Base-by-base conservation (phyloP, 129 eudicot species). In the Flaveria sonorensis region DNA sequence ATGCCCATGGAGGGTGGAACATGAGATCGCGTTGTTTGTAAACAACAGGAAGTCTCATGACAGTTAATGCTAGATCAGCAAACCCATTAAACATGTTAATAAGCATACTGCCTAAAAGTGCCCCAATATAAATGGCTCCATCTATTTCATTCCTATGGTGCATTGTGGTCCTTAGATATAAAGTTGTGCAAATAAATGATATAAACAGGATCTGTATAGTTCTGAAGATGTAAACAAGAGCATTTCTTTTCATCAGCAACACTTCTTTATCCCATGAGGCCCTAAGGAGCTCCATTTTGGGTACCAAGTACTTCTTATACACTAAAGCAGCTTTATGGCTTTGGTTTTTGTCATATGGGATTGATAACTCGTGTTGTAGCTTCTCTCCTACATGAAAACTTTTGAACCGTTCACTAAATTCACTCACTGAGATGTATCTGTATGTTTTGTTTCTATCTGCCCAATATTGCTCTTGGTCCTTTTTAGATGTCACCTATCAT, bases 381-480 rank as follows among this genome's bases (percentile, higher is more conserved):
- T 85, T 82, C 14, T 83, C 73, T 9, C 98, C 97, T 12, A 71
- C 89, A 45, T 93, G 98, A 81, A 93, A 93, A 30, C 70, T 75
- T 73, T 79, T 90, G 86, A 90, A 93, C 4, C 79, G 81, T 18
- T 65, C 80, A 19, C 72, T 85, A 52, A 93, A 90, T 26, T 93
- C 92, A 2, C 79, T 10, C 36, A 90, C 98, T 3, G 95, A 76
- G 26, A 81, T 87, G 75, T 85, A 88, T 59, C 50, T 73, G 77
- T 88, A 93, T 16, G 86, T 84, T 56, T 71, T 76, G 78, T 68
- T 81, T 55, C 79, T 82, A 68, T 93, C 89, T 6, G 77, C 89
- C 96, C 98, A 93, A 79, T 93, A 93, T 68, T 93, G 96, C 71
- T 88, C 91, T 79, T 93, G 98, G 70, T 93, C 96, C 85, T 88